Conservation (phyloP, 2,329 filamentous ascomycete genomes). For the Calonectria fujianensis region DNA sequence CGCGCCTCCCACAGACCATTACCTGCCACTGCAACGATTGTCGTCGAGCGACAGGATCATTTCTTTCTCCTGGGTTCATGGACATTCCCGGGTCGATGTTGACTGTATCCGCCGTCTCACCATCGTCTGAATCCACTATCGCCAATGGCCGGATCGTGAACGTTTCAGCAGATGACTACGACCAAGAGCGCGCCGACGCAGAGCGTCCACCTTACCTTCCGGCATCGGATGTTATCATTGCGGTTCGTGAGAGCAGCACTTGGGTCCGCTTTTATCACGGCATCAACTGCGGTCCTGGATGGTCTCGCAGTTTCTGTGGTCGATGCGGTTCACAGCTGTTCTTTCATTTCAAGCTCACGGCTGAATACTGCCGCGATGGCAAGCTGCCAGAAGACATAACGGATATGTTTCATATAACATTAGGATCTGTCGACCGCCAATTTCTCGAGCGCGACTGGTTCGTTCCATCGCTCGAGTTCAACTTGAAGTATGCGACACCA, state of each 20-base stretch:
- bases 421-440: slow-evolving; percentile 49
- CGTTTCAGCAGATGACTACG: slow-evolving; percentile 40
- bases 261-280: slow-evolving; percentile 55
- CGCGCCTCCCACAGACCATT: slow-evolving; percentile 44
- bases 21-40: slow-evolving; percentile 55
- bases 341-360: slow-evolving; percentile 46
- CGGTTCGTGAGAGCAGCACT: slow-evolving; percentile 38
- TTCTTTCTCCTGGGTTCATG: slow-evolving; percentile 35
- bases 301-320: slow-evolving; percentile 53
- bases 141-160: slow-evolving; percentile 46
- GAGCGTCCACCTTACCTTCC: slow-evolving; percentile 46
- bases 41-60: slow-evolving; percentile 43
- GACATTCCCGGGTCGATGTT: slow-evolving; percentile 46
- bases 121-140: slow-evolving; percentile 36
- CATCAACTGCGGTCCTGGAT: slow-evolving; percentile 34
- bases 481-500: slow-evolving; percentile 44
- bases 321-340: slow-evolving; percentile 51
- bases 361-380: slow-evolving; percentile 41
- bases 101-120: slow-evolving; percentile 49
- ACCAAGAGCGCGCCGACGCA: slow-evolving; percentile 40
- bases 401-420: slow-evolving; percentile 47
- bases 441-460: slow-evolving; percentile 51
- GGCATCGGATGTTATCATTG: slow-evolving; percentile 46
- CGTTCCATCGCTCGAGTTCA: slow-evolving; percentile 38
- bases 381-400: slow-evolving; percentile 43